Percentiles rank a stretch among this genome's conserved stretches.
Evolutionary conservation across 2,329 filamentous ascomycete species (phyloP).

Genomic region (Diaporthe sp.): DNA sequence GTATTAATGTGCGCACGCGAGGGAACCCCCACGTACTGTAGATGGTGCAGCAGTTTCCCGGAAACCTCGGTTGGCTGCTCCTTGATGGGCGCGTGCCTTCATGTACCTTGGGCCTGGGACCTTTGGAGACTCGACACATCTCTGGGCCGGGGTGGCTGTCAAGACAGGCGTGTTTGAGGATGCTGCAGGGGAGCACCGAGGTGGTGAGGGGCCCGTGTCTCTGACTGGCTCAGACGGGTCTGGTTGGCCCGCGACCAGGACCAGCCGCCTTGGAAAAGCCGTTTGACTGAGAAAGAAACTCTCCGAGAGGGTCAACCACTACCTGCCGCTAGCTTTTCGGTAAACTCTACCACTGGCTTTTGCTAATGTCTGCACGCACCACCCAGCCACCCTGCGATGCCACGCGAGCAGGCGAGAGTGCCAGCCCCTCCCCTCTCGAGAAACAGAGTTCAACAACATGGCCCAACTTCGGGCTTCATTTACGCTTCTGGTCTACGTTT

Average conservation of each 20-base stretch:
- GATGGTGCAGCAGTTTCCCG: neutral
- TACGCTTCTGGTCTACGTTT: neutral
- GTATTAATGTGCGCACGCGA: neutral
- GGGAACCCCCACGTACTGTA: neutral
- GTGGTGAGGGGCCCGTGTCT: constrained; percentile 28
- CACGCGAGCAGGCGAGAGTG: neutral
- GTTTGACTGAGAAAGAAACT: constrained; percentile 18
- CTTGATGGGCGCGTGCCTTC: neutral
- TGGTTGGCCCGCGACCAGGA: constrained; percentile 14
- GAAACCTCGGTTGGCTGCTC: constrained; percentile 3
- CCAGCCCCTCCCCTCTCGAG: neutral
- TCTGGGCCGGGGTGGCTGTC: neutral
- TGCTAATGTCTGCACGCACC: neutral
- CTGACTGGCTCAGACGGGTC: constrained; percentile 28
- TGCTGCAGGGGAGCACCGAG: constrained; percentile 37
- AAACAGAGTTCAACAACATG: neutral
- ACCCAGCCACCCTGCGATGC: neutral
- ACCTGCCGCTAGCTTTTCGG: constrained; percentile 13
- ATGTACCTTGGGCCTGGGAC: neutral
- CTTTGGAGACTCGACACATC: neutral
- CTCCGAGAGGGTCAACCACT: neutral
- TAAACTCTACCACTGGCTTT: neutral
- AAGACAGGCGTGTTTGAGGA: constrained; percentile 38
- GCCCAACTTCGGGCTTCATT: neutral
- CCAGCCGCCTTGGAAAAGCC: constrained; percentile 8